These are phyloP conservation scores for Alternaria triticimaculans DNA, from an alignment of 2,329 filamentous ascomycete genomes.

Conservation along the genomic window DNA sequence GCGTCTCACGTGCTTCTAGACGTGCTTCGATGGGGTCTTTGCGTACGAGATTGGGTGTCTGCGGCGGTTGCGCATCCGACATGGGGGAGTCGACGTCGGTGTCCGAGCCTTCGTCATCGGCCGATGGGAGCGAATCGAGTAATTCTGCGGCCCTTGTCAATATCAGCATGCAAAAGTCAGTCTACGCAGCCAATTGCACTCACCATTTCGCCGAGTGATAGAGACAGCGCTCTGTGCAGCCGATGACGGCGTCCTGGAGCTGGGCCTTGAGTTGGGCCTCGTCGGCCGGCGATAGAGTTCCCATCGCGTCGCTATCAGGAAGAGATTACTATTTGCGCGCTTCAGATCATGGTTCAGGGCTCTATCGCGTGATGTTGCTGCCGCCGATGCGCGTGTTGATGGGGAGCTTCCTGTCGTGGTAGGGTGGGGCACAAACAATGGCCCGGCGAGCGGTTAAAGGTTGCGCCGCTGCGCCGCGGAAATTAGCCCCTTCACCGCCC, in stretches of 20 bases:
- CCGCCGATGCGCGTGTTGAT: conserved; percentile 25
- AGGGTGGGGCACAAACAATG: conserved; percentile 27
- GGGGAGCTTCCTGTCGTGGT: conserved; percentile 23
- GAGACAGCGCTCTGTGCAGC: conserved; percentile 92
- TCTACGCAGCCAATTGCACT: conserved; percentile 2
- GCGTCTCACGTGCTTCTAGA: conserved; percentile 79
- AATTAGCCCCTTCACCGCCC: conserved; percentile 11
- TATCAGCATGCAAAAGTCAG: conserved; percentile 28
- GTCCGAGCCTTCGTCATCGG: conserved; percentile 64
- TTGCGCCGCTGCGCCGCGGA: conserved; percentile 13
- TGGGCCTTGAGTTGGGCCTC: conserved; percentile 70
- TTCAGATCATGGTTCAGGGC: neutral
- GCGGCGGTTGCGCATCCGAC: conserved; percentile 57
- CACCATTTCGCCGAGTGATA: conserved; percentile 98
- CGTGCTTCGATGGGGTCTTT: conserved; percentile 74
- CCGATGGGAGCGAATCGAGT: conserved; percentile 75
- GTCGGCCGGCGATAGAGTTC: conserved; percentile 50
- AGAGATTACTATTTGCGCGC: neutral
- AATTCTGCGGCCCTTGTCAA: conserved; percentile 86
- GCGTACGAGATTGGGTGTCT: conserved; percentile 57
- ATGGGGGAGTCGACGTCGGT: conserved; percentile 66
- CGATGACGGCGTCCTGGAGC: conserved; percentile 83
- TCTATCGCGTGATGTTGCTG: conserved; percentile 5
- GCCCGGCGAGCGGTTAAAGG: conserved; percentile 12
- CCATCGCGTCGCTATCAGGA: conserved; percentile 7